phyloP scores from a whole-genome alignment of 179 eudicot species.

The Silene vulgaris region DNA sequence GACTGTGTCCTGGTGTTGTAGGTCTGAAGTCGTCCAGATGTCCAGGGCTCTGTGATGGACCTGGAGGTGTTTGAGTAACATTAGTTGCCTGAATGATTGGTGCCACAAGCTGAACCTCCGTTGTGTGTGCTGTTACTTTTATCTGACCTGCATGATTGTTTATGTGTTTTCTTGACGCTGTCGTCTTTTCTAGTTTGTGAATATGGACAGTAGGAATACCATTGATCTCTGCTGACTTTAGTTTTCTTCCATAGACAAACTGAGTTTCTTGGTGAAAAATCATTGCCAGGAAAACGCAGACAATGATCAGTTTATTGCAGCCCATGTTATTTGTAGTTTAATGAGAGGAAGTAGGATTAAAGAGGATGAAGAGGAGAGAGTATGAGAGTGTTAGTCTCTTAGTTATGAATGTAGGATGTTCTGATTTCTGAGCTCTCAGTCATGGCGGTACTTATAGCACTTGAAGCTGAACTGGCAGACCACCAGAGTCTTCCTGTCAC shows the following conservation, averaged over 20 bases:
- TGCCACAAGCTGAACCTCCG: conserved; percentile 18
- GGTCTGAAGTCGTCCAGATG: conserved; percentile 49
- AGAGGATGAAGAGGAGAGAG: conserved; percentile 18
- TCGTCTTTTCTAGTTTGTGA: conserved; percentile 15
- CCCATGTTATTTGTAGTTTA: conserved; percentile 27
- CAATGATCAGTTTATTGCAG: conserved; percentile 27
- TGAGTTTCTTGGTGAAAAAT: conserved; percentile 24
- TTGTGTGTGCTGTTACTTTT: conserved; percentile 13
- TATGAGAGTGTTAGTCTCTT: conserved; percentile 15
- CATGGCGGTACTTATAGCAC: conserved; percentile 36
- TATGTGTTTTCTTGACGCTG: conserved; percentile 11
- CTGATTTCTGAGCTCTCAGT: conserved; percentile 17
- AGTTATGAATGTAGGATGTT: conserved; percentile 17
- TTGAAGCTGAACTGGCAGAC: conserved; percentile 18
- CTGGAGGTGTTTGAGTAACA: conserved; percentile 19
- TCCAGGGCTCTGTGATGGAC: conserved; percentile 29
- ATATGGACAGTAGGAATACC: conserved; percentile 20
- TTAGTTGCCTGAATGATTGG: conserved; percentile 23
- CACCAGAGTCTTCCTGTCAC: conserved; percentile 18
- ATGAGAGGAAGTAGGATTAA: background rate
- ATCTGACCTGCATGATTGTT: conserved; percentile 16
- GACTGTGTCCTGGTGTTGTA: conserved; percentile 55
- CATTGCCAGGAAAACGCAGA: conserved; percentile 31
- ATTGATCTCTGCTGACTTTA: conserved; percentile 21
- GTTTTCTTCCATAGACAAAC: conserved; percentile 32